These are phyloP conservation scores for Lagenaria siceraria DNA, from an alignment of 306 rosid species.

Conservation along the genomic window DNA sequence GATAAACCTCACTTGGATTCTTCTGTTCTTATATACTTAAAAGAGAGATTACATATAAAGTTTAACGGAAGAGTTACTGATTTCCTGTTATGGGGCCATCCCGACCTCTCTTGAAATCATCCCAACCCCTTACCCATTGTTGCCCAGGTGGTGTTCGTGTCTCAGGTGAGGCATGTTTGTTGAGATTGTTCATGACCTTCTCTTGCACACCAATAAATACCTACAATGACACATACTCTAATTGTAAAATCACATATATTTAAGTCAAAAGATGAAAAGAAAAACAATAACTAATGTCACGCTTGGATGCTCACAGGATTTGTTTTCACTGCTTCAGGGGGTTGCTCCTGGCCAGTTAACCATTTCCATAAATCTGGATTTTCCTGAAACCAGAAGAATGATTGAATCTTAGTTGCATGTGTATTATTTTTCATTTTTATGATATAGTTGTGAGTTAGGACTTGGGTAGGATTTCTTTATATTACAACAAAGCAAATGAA, in stretches of 20 bases:
- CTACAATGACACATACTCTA: conserved; percentile 22
- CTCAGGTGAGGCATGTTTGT: conserved; percentile 50
- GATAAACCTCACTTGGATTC: not conserved
- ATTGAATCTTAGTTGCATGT: not conserved
- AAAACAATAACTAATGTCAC: not conserved
- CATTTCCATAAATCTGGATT: conserved; percentile 92
- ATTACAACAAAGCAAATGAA: not conserved
- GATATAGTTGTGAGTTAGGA: not conserved
- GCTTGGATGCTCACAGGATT: conserved; percentile 57
- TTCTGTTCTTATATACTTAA: not conserved
- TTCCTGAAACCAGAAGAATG: conserved; percentile 40
- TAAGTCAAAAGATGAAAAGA: not conserved
- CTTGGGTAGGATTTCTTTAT: not conserved
- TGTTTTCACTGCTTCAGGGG: conserved; percentile 43
- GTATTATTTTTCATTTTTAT: not conserved
- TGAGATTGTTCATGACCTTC: conserved; percentile 45
- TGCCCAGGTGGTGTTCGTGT: conserved; percentile 68
- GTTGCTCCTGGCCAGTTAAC: conserved; percentile 77
- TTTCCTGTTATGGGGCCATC: conserved; percentile 61
- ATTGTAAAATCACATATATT: conserved; percentile 6
- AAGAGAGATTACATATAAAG: not conserved
- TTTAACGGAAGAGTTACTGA: conserved; percentile 29
- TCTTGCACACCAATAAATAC: conserved; percentile 51
- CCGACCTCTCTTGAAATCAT: conserved; percentile 56
- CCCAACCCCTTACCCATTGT: conserved; percentile 97